Percentiles rank a stretch among this genome's conserved stretches.
These are phyloP conservation scores for Ceratocystis huliohia DNA, from an alignment of 2,329 filamentous ascomycete species.

Conservation along the genomic window DNA sequence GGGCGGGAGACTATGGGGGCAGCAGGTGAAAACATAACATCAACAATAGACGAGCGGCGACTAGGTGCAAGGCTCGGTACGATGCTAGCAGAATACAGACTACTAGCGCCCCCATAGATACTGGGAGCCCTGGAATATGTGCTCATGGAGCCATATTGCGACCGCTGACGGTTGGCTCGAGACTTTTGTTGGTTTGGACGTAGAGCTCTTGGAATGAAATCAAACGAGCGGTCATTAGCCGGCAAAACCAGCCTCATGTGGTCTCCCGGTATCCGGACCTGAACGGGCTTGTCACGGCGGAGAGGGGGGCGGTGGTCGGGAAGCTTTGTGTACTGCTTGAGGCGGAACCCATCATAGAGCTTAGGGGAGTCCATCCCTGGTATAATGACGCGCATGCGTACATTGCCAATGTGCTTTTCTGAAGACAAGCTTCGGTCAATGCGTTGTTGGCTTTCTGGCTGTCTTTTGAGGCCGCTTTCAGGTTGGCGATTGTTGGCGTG, in stretches of 20 bases:
- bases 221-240: slow-evolving; percentile 80
- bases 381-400: slow-evolving; percentile 69
- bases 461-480: slow-evolving; percentile 38
- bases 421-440: slow-evolving; percentile 72
- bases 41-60: slow-evolving; percentile 65
- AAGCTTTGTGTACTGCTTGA: slow-evolving; percentile 85
- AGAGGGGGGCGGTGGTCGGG: slow-evolving; percentile 90
- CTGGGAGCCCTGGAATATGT: slow-evolving; percentile 70
- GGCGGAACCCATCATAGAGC: slow-evolving; percentile 59
- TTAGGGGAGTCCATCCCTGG: slow-evolving; percentile 61
- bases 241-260: slow-evolving; percentile 83
- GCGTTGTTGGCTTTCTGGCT: slow-evolving; percentile 46
- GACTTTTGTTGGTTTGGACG: slow-evolving; percentile 80
- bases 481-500: neutral
- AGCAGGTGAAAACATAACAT: slow-evolving; percentile 62
- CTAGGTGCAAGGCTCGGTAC: slow-evolving; percentile 80
- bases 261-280: slow-evolving; percentile 74
- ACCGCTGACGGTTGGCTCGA: slow-evolving; percentile 52
- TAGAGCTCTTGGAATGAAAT: slow-evolving; percentile 90
- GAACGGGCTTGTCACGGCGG: slow-evolving; percentile 88
- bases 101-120: slow-evolving; percentile 58
- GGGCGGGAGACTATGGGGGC: slow-evolving; percentile 63
- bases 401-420: slow-evolving; percentile 71
- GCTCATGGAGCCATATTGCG: slow-evolving; percentile 54
- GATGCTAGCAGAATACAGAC: slow-evolving; percentile 72